Evolutionary conservation across 495 filamentous ascomycete species (phyloP), one percentile per base, ranked within the genome.

Genomic region (Daldinia vernicosa): DNA sequence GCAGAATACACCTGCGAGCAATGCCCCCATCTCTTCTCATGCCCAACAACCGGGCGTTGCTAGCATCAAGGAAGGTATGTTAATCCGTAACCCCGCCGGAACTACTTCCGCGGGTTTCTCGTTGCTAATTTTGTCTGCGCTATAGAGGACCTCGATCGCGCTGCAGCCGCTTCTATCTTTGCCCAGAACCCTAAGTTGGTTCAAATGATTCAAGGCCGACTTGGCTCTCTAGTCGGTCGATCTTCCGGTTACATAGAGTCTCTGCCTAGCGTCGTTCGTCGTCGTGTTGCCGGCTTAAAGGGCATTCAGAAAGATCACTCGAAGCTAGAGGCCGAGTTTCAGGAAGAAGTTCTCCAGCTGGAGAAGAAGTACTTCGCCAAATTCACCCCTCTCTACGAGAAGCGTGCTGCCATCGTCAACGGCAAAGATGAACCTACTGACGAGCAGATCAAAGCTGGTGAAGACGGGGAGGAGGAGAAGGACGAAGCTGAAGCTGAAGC

Each of bases 291-390:
- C 52, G 96, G 96, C 66, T 84, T 99, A 35, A 98, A 98, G 84
- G 96, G 95, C 75, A 91, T 99, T 65, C 96, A 99, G 80, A 98
- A 98, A 82, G 96, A 98, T 73, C 96, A 99, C 83, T 90, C 94
- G 57, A 97, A 98, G 84, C 89, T 99, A 71, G 96, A 99, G 85
- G 93, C 93, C 60, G 90, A 97, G 80, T 97, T 98, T 81, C 96
- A 99, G 80, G 93, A 98, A 79, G 96, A 98, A 82, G 93, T 99
- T 51, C 85, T 99, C 70, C 89, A 97, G 78, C 88, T 99, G 22
- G 96, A 99, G 86, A 99, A 99, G 88, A 96, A 97, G 82, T 99
- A 95, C 81, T 98, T 99, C 70, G 92, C 91, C 78, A 98, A 98
- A 82, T 99, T 97, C 83, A 97, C 93, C 30, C 96, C 96, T 58